These are phyloP conservation scores for Flaveria bidentis DNA, from an alignment of 129 eudicot species.

Conservation along the genomic window DNA sequence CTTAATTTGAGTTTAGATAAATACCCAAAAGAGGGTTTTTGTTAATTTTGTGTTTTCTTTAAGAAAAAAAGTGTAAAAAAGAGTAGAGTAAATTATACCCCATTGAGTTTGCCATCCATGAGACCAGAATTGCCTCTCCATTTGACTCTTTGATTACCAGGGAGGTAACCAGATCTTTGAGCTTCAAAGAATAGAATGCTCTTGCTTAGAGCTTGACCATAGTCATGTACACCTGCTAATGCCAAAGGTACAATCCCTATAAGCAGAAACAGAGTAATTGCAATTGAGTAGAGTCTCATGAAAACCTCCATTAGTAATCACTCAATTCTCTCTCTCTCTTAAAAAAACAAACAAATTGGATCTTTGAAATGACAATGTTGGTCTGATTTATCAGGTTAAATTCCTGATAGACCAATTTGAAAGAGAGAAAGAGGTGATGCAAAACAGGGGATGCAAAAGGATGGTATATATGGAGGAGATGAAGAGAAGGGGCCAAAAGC, in stretches of 20 bases:
- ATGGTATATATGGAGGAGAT: constrained; percentile 54
- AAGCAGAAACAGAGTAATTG: constrained; percentile 53
- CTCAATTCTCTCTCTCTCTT: not conserved
- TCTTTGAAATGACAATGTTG: constrained; percentile 42
- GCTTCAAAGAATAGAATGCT: constrained; percentile 83
- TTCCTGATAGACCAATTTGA: constrained; percentile 44
- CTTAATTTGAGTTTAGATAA: constrained; percentile 5
- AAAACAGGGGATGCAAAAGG: constrained; percentile 34
- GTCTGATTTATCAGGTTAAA: constrained; percentile 52
- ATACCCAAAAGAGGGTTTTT: constrained; percentile 14
- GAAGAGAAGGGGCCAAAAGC: constrained; percentile 54
- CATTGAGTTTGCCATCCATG: constrained; percentile 53
- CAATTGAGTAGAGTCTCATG: constrained; percentile 41
- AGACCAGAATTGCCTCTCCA: constrained; percentile 84
- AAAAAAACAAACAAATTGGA: not conserved
- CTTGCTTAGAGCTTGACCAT: constrained; percentile 71
- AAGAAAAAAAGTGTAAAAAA: not conserved
- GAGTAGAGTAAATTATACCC: constrained; percentile 29
- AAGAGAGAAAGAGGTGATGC: not conserved
- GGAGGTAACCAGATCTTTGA: constrained; percentile 84
- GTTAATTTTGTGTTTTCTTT: not conserved
- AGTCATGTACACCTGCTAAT: constrained; percentile 67
- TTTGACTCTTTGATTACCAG: constrained; percentile 55
- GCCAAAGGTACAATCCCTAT: constrained; percentile 54
- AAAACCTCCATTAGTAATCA: constrained; percentile 45